Evolutionary conservation across 2,329 filamentous ascomycete genomes (phyloP).

Genomic region (Nemania sp.): DNA sequence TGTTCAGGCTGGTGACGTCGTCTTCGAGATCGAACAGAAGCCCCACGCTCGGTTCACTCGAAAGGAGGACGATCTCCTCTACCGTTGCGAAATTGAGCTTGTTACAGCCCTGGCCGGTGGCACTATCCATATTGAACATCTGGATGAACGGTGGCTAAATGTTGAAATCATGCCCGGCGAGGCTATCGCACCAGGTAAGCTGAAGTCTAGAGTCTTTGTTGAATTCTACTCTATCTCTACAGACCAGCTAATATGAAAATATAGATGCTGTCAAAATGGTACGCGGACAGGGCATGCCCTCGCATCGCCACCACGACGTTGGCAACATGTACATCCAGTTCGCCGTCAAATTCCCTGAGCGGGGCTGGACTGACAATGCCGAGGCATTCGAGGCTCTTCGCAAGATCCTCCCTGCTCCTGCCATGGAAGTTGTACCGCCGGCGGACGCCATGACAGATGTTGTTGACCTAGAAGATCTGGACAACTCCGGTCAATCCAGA

Average conservation of each 20-base stretch:
- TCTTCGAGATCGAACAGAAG: conserved; percentile 99
- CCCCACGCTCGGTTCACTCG: conserved; percentile 94
- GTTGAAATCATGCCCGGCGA: conserved; percentile 93
- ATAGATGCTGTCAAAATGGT: conserved; percentile 90
- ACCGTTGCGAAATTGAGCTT: conserved; percentile 92
- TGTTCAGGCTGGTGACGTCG: conserved; percentile 90
- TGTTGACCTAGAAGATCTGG: conserved; percentile 83
- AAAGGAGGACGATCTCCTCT: conserved; percentile 94
- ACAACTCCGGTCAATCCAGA: conserved; percentile 67
- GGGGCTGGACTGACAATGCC: conserved; percentile 67
- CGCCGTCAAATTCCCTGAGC: conserved; percentile 93
- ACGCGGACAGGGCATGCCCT: conserved; percentile 96
- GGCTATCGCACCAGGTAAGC: conserved; percentile 87
- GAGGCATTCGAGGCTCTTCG: conserved; percentile 79
- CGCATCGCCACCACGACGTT: conserved; percentile 88
- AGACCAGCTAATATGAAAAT: conserved; percentile 28
- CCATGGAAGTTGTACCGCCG: conserved; percentile 68
- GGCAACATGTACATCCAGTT: conserved; percentile 98
- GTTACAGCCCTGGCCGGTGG: conserved; percentile 93
- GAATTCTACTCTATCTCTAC: background rate
- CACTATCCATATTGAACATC: conserved; percentile 88
- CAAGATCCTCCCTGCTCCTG: conserved; percentile 75
- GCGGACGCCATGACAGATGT: conserved; percentile 89
- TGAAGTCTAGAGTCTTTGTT: too few species aligned
- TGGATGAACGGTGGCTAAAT: conserved; percentile 95